Percentiles rank a stretch among this genome's conserved stretches.
phyloP scores from a whole-genome alignment of 805 yeast genomes.

The Saccharomycopsis fibuligera region DNA sequence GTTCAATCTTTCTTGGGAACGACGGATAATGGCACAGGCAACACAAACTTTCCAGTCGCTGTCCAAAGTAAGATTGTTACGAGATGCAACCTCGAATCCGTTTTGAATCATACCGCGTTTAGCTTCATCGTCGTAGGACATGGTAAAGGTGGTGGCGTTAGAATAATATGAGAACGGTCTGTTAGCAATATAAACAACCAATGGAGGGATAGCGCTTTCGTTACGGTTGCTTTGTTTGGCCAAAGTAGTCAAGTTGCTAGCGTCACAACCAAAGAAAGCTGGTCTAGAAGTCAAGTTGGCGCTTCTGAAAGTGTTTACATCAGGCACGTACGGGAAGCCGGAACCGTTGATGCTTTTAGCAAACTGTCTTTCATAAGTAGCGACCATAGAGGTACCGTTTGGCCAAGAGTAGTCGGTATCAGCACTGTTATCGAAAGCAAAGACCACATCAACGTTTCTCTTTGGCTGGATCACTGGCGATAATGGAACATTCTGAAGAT shows the following conservation, averaged over 20 bases:
- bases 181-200: slow-evolving; percentile 74
- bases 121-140: slow-evolving; percentile 54
- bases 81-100: slow-evolving; percentile 66
- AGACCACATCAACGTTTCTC: slow-evolving; percentile 54
- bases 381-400: slow-evolving; percentile 13
- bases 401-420: slow-evolving; percentile 40
- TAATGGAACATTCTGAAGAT: slow-evolving; percentile 56
- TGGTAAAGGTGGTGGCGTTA: slow-evolving; percentile 67
- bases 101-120: slow-evolving; percentile 56
- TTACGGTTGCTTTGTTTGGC: too few species aligned
- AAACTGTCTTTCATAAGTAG: slow-evolving; percentile 19
- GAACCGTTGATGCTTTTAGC: slow-evolving; percentile 45
- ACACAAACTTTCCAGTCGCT: slow-evolving; percentile 66
- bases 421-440: slow-evolving; percentile 63
- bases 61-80: slow-evolving; percentile 61
- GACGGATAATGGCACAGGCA: slow-evolving; percentile 76
- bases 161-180: slow-evolving; percentile 57
- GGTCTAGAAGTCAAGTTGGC: slow-evolving; percentile 62
- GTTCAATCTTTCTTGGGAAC: slow-evolving; percentile 66
- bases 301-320: slow-evolving; percentile 49
- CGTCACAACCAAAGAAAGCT: slow-evolving; percentile 78
- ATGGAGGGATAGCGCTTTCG: slow-evolving; percentile 64
- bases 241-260: slow-evolving; percentile 26
- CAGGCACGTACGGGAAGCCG: slow-evolving; percentile 79
- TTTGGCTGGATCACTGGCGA: slow-evolving; percentile 54